Percentiles rank a stretch among this genome's conserved stretches.
phyloP scores from a whole-genome alignment of 192 early-diverging fungal species.

The Backusella psychrophila region DNA sequence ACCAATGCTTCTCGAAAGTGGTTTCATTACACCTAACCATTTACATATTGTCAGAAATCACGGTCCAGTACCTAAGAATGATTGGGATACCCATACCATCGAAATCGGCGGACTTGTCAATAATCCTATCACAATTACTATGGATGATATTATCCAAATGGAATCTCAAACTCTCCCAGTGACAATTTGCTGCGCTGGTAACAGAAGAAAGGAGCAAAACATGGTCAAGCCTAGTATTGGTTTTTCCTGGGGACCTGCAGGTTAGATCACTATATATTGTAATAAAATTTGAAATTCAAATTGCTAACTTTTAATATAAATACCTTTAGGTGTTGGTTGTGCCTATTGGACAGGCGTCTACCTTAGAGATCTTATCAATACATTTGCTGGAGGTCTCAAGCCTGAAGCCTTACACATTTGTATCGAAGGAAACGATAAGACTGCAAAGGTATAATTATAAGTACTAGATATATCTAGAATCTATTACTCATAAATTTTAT shows the following conservation, averaged over 20 bases:
- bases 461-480: neutral
- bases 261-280: neutral
- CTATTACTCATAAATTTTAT: neutral
- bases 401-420: constrained; percentile 10
- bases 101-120: constrained; percentile 47
- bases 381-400: neutral
- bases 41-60: constrained; percentile 75
- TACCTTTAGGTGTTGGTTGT: neutral
- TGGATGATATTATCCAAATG: constrained; percentile 48
- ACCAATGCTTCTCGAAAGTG: constrained; percentile 40
- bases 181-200: constrained; percentile 64
- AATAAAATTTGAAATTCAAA: constrained; percentile 29
- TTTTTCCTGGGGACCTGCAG: constrained; percentile 43
- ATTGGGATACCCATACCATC: constrained; percentile 41
- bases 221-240: constrained; percentile 58
- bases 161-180: constrained; percentile 50
- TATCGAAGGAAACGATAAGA: constrained; percentile 57
- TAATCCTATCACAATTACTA: neutral
- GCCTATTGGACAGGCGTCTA: neutral
- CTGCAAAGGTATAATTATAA: constrained; percentile 44
- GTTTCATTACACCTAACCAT: constrained; percentile 54
- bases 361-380: neutral
- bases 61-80: constrained; percentile 58
- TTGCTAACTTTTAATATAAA: neutral
- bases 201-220: constrained; percentile 70